Evolutionary conservation across 305 asterid genomes (phyloP), one percentile per base, ranked within the genome.

Genomic region (Nicotiana rustica): DNA sequence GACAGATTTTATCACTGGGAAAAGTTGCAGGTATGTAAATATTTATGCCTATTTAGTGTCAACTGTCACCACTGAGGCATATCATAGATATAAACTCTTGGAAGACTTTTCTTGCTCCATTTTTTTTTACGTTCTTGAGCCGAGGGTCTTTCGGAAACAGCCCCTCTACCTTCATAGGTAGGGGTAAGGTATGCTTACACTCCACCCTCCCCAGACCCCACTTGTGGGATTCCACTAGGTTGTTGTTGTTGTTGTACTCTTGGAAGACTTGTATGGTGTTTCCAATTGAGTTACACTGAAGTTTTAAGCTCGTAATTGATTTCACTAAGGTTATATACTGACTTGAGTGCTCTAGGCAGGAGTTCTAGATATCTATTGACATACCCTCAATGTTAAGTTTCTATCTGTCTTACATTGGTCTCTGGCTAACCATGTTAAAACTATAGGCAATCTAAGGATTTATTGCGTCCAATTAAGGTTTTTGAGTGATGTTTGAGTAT

Each of bases 1-100:
- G 71, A 83, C 86, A 66, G 94, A 91, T 84, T 91, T 96, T 85
- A 19, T 91, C 79, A 91, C 97, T 60, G 99, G 99, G 82, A 91
- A 84, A 87, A 93, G 86, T 77, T 93, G 98, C 97, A 94, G 97
- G 99, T 93, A 91, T 79, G 65, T 33, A 70, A 33, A 6, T 31
- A 2, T 7, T 33, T 4, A 19, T 66, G 71, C 31, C 12, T 31
- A 52, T 52, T 67, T 33, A 44, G 8, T 67, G 47, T 15, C 25
- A 75, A 25, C 29, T 15, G 17, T 80, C 81, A 17, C 36, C 61
- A 10, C 13, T 15, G 33, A 19, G 33, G 67, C 62, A 75, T 52
- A 75, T 14, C 49, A 75, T 25, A 49, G 2, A 49, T 25, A 71
- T 71, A 52, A 15, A 75, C 15, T 73, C 44, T 52, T 75, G 44